A percentile compares a stretch with the other conserved stretches of the same genome.
phyloP scores from a whole-genome alignment of 2,329 filamentous ascomycete genomes.

The Gaeumannomyces sp. region DNA sequence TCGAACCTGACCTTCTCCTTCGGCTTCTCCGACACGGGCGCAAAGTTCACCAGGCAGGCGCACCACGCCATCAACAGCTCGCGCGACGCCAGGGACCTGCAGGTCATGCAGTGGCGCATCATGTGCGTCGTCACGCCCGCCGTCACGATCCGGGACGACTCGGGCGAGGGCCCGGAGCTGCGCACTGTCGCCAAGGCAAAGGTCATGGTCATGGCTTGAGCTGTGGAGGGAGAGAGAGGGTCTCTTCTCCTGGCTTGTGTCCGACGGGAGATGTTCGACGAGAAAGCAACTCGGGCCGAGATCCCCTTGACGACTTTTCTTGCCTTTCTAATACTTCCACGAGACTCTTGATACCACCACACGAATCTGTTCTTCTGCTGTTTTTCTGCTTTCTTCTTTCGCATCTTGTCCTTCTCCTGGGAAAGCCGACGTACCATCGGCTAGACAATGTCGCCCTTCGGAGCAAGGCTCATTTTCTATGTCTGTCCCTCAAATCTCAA shows the following conservation, averaged over 20 bases:
- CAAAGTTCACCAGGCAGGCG: constrained; percentile 40
- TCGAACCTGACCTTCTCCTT: constrained; percentile 27
- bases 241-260: background rate
- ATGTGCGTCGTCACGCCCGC: constrained; percentile 48
- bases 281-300: background rate
- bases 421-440: too few species aligned
- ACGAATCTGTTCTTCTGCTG: constrained; percentile 1
- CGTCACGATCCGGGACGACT: constrained; percentile 48
- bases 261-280: background rate
- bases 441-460: too few species aligned
- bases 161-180: constrained; percentile 36
- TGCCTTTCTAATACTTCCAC: too few species aligned
- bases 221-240: background rate
- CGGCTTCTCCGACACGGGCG: constrained; percentile 42
- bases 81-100: constrained; percentile 29
- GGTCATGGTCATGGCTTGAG: constrained; percentile 38
- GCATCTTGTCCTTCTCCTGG: background rate
- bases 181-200: constrained; percentile 39
- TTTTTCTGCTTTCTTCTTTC: background rate
- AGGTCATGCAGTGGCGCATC: constrained; percentile 45
- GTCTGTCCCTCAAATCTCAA: too few species aligned
- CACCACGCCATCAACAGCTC: constrained; percentile 41
- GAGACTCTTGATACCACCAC: background rate
- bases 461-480: too few species aligned
- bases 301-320: background rate